Evolutionary conservation across 208 protist species (phyloP), one percentile per base, ranked within the genome.

Genomic region (Wallacemonas collosoma): DNA sequence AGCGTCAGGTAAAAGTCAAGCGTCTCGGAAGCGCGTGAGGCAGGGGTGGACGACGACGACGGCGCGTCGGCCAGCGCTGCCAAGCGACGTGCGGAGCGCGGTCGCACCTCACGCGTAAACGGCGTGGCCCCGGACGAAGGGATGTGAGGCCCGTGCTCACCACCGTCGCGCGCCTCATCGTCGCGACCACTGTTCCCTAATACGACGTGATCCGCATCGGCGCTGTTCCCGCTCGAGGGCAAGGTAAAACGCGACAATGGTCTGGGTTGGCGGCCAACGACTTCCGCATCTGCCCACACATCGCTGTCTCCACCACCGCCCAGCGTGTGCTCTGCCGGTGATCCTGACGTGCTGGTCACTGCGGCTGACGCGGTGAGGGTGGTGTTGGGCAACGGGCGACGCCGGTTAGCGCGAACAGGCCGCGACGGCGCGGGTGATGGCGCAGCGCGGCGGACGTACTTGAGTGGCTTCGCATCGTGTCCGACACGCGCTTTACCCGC

Each of bases 381-480:
- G 7, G 47, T 55, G 41, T 9, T 41, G 35, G 72, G 51, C 36
- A 77, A 56, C 45, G 67, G 69, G n/a, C 68, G 65, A 39, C 72
- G 71, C 8, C 76, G 65, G 45, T 73, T 81, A 26, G 63, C 76
- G 14, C 82, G 79, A 43, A 77, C 72, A 2, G 75, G 82, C 2
- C 87, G 78, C 17, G 83, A 87, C 35, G 87, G 87, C 9, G 81
- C 81, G 8, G 83, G 81, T 6, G 83, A 86, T 1, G 81, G 76
- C 40, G 85, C 83, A 1, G 77, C 48, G 26, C 83, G 75, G 43
- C 76, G 83, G 12, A 76, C 80, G 56, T 64, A 77, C 53, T 62
- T 56, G 66, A 84, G 54, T 8, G 73, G 76, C 39, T 78, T 72
- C 8, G 53, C 76, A n/a, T 75, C 71, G 1, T 72, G 60, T 12